These are phyloP conservation scores for Tetracladium setigerum DNA, from an alignment of 495 filamentous ascomycete species.

Conservation along the genomic window DNA sequence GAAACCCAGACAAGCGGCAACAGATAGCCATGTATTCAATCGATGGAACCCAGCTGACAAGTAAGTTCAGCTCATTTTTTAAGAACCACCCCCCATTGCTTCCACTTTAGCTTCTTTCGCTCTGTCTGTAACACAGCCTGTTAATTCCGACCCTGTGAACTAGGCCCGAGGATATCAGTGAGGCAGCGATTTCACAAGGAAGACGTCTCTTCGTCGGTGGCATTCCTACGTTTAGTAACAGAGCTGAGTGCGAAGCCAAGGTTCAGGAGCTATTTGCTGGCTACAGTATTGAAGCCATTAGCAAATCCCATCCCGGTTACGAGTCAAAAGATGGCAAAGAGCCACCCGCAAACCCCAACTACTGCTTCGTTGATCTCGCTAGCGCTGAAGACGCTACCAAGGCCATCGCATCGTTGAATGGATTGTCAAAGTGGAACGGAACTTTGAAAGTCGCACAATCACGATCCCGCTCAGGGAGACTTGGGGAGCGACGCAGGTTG, in stretches of 20 bases:
- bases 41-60: too few species aligned
- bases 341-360: conserved; percentile 49
- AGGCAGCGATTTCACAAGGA: conserved; percentile 31
- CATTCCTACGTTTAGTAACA: conserved; percentile 49
- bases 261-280: conserved; percentile 52
- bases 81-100: too few species aligned
- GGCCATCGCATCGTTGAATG: conserved; percentile 27
- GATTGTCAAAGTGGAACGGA: conserved; percentile 1
- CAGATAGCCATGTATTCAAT: too few species aligned
- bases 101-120: too few species aligned
- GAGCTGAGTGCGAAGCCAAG: conserved; percentile 42
- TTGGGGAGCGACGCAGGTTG: conserved; percentile 41
- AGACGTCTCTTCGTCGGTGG: conserved; percentile 57
- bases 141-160: too few species aligned
- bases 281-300: conserved; percentile 50
- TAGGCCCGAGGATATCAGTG: conserved; percentile 17
- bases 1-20: too few species aligned
- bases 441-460: not conserved
- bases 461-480: not conserved
- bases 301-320: conserved; percentile 52
- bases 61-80: too few species aligned
- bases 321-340: conserved; percentile 38
- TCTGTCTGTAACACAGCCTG: too few species aligned
- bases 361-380: conserved; percentile 59
- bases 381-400: conserved; percentile 45